These are phyloP conservation scores for Erythrobasidium hasegawianum DNA, from an alignment of 1,284 basidiomycete species.

Conservation along the genomic window DNA sequence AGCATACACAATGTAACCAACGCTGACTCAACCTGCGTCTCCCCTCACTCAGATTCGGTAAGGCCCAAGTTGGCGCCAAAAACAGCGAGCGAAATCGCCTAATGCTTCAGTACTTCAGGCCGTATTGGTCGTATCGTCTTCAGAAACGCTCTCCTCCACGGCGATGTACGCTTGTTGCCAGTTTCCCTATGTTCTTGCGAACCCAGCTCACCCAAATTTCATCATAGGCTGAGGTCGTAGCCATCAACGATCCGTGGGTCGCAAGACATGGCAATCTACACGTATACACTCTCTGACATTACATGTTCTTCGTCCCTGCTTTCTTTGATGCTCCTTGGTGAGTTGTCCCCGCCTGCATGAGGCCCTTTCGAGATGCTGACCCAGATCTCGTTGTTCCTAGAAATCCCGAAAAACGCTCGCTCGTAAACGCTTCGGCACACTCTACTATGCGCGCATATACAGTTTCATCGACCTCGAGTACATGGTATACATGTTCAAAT, in stretches of 20 bases:
- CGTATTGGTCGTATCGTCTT: constrained; percentile 97
- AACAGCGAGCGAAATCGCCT: background rate
- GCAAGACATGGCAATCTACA: background rate
- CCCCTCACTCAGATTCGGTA: constrained; percentile 2
- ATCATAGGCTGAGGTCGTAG: constrained; percentile 56
- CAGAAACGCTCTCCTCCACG: constrained; percentile 81
- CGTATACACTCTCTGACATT: background rate
- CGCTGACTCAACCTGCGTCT: background rate
- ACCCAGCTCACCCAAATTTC: background rate
- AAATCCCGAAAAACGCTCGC: background rate
- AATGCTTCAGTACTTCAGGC: constrained; percentile 55
- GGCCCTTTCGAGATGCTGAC: background rate
- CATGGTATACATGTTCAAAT: constrained; percentile 88
- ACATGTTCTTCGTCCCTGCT: constrained; percentile 35
- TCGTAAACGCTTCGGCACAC: background rate
- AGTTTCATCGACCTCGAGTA: constrained; percentile 89
- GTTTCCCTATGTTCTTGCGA: constrained; percentile 2
- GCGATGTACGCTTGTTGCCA: constrained; percentile 60
- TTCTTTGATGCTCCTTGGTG: constrained; percentile 6
- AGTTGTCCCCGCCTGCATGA: background rate
- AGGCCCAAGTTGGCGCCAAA: background rate
- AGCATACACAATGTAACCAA: background rate
- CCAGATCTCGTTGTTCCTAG: constrained; percentile 26
- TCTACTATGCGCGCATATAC: constrained; percentile 39
- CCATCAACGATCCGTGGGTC: constrained; percentile 65